Percentiles rank a stretch among this genome's conserved stretches.
phyloP scores from a whole-genome alignment of 2,329 filamentous ascomycete species.

The Scedosporium dehoogii region DNA sequence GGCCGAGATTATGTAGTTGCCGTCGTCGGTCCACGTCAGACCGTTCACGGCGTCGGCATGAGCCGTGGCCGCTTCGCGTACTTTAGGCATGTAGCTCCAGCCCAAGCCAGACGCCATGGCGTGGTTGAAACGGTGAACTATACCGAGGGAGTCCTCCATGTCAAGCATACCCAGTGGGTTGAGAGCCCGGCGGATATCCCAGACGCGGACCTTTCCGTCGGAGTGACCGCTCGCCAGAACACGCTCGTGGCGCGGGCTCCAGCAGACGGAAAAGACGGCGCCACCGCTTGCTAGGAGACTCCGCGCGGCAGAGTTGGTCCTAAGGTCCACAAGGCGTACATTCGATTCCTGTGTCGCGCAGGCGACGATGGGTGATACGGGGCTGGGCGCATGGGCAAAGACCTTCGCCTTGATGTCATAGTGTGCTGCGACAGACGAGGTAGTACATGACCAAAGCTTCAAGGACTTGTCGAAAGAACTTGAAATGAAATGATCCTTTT shows the following conservation, averaged over 20 bases:
- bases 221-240: conserved; percentile 75
- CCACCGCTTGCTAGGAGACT: conserved; percentile 60
- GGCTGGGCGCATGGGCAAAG: conserved; percentile 70
- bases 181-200: conserved; percentile 76
- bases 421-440: conserved; percentile 48
- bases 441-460: conserved; percentile 63
- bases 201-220: conserved; percentile 75
- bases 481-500: conserved; percentile 64
- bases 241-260: conserved; percentile 75
- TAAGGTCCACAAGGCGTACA: conserved; percentile 76
- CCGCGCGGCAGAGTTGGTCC: conserved; percentile 65
- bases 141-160: conserved; percentile 70
- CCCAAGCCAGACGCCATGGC: conserved; percentile 20
- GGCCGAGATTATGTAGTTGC: conserved; percentile 64
- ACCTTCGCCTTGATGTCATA: conserved; percentile 61
- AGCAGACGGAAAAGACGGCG: conserved; percentile 59
- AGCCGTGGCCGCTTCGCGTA: conserved; percentile 49
- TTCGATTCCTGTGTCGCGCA: conserved; percentile 80
- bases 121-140: conserved; percentile 34
- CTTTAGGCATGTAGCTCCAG: conserved; percentile 20
- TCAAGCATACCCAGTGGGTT: conserved; percentile 70
- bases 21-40: conserved; percentile 74
- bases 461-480: conserved; percentile 69
- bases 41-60: conserved; percentile 80
- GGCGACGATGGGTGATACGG: conserved; percentile 69